A percentile compares a stretch with the other conserved stretches of the same genome.
These are phyloP conservation scores for Pseudozyma sp. DNA, from an alignment of 1,284 basidiomycete genomes.

Conservation along the genomic window DNA sequence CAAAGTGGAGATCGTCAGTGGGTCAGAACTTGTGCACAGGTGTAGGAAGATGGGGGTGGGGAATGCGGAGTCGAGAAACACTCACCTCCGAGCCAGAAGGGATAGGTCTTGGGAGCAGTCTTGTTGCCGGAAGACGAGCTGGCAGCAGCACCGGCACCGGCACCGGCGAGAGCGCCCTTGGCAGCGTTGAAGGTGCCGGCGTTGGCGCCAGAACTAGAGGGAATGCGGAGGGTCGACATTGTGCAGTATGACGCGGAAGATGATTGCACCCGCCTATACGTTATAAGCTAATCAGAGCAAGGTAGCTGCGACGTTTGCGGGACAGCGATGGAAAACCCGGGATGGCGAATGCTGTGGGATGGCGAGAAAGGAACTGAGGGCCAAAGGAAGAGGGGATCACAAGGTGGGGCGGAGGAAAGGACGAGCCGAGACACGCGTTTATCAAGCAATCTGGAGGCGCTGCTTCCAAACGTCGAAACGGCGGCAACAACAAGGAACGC, in stretches of 20 bases:
- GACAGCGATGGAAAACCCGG: no score
- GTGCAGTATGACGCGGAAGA: background rate
- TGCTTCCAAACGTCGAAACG: background rate
- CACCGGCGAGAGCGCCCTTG: conserved; percentile 46
- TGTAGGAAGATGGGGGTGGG: no score
- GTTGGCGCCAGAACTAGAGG: conserved; percentile 28
- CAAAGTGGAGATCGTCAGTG: background rate
- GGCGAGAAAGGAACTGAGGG: no score
- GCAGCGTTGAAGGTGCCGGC: conserved; percentile 42
- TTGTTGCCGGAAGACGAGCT: conserved; percentile 22
- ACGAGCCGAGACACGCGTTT: background rate
- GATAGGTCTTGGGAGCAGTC: conserved; percentile 49
- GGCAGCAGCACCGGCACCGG: conserved; percentile 34
- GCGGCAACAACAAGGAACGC: no score
- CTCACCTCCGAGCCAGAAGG: conserved; percentile 66
- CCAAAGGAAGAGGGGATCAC: background rate
- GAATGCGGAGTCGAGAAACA: background rate
- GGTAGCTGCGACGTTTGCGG: no score
- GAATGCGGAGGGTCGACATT: conserved; percentile 40
- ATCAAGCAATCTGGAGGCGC: background rate
- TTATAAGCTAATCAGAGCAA: no score
- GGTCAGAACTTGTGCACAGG: no score
- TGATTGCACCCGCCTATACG: no score
- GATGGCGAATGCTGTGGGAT: background rate
- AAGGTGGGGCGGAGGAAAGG: background rate